These are phyloP conservation scores for Suillus alpinus DNA, from an alignment of 768 basidiomycete species.

Conservation along the genomic window DNA sequence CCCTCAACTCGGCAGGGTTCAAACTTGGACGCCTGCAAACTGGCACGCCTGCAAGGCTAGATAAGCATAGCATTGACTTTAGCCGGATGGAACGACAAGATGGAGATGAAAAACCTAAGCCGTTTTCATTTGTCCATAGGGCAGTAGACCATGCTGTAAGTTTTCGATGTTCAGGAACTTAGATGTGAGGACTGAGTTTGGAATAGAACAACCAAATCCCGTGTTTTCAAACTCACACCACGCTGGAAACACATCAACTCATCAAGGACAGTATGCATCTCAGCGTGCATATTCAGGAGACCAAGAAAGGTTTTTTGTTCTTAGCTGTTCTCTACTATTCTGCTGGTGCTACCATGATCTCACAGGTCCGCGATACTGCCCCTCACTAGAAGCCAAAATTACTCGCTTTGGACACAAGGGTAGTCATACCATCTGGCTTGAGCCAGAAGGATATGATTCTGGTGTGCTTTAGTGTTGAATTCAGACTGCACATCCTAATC, in stretches of 20 bases:
- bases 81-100: conserved; percentile 55
- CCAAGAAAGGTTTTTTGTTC: conserved; percentile 65
- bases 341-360: not conserved
- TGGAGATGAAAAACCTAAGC: conserved; percentile 62
- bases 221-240: conserved; percentile 76
- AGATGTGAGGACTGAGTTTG: not conserved
- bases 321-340: not conserved
- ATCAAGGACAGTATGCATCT: conserved; percentile 72
- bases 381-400: conserved; percentile 86
- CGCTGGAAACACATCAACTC: conserved; percentile 68
- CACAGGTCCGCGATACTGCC: conserved; percentile 86
- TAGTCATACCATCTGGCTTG: conserved; percentile 79
- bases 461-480: conserved; percentile 39
- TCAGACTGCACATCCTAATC: not conserved
- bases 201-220: conserved; percentile 67
- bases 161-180: not conserved
- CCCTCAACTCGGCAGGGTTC: conserved; percentile 74
- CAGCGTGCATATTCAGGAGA: conserved; percentile 85
- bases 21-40: conserved; percentile 82
- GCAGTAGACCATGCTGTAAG: conserved; percentile 68
- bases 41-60: conserved; percentile 81
- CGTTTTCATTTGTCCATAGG: conserved; percentile 76
- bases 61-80: conserved; percentile 70
- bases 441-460: conserved; percentile 90
- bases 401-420: conserved; percentile 71